Conservation (phyloP, 2,329 filamentous ascomycete species). For the Capronia americana region DNA sequence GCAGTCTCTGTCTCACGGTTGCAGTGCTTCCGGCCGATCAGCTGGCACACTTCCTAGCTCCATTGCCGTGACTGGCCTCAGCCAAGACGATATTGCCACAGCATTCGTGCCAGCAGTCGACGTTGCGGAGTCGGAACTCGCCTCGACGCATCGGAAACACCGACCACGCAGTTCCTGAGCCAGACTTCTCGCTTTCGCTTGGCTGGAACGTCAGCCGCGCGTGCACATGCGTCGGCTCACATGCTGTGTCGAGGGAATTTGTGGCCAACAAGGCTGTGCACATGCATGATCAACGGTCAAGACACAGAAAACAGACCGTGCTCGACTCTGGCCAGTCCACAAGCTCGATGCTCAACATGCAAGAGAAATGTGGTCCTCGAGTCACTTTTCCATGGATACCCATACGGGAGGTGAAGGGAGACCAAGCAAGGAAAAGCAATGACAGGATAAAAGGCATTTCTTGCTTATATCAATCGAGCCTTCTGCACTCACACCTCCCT, state of each 20-base stretch:
- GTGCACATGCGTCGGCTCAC: conserved; percentile 1
- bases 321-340: conserved; percentile 9
- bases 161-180: conserved; percentile 7
- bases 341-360: conserved; percentile 17
- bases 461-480: conserved; percentile 21
- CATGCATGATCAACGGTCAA: not conserved
- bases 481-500: conserved; percentile 1
- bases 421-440: not conserved
- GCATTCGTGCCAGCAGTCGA: conserved; percentile 22
- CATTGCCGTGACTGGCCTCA: conserved; percentile 7
- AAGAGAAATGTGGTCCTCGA: conserved; percentile 33
- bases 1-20: conserved; percentile 31
- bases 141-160: conserved; percentile 22
- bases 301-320: not conserved
- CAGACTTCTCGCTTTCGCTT: conserved; percentile 7
- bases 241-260: not conserved
- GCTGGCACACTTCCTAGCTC: not conserved
- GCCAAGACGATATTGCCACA: conserved; percentile 22
- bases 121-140: not conserved
- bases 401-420: not conserved
- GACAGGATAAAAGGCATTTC: not conserved
- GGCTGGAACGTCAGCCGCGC: not conserved
- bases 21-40: conserved; percentile 21
- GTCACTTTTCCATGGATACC: conserved; percentile 21
- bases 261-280: conserved; percentile 14